Conservation (phyloP, 108 stramenopile genomes). For the Fragilaria crotonensis region DNA sequence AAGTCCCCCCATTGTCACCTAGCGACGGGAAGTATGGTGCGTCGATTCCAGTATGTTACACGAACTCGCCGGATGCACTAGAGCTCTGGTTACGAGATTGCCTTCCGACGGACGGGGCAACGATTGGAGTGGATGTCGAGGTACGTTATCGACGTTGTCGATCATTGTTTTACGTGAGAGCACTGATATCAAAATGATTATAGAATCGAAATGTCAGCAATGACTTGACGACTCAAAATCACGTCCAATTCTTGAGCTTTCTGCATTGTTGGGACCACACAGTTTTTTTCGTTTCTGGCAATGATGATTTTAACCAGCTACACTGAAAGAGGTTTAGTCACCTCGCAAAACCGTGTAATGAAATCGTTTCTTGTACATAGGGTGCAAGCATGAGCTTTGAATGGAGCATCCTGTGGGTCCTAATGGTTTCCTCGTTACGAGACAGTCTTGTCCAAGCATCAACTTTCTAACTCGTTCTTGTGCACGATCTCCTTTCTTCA, state of each 20-base stretch:
- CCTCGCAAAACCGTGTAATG: not conserved
- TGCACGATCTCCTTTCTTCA: not conserved
- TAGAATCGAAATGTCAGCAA: not conserved
- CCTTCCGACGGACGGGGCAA: constrained; percentile 12
- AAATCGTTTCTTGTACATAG: not conserved
- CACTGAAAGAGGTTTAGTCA: constrained; percentile 1
- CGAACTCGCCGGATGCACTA: constrained; percentile 40
- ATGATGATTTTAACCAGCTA: constrained; percentile 1
- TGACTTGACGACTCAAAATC: not conserved
- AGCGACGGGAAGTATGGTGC: not conserved
- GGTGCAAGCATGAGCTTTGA: not conserved
- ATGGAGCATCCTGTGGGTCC: no score
- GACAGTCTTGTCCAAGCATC: no score
- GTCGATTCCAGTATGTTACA: constrained; percentile 41
- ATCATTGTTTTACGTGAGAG: not conserved
- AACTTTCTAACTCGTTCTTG: no score
- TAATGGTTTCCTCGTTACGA: no score
- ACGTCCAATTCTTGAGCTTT: constrained; percentile 1
- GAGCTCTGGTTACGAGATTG: constrained; percentile 46
- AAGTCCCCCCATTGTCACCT: not conserved
- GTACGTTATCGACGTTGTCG: constrained; percentile 10
- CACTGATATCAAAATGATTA: not conserved
- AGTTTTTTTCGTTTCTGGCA: not conserved
- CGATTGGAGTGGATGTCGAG: constrained; percentile 32
- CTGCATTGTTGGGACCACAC: not conserved